Evolutionary conservation across 257 asterid genomes (phyloP).

Genomic region (Solanum dulcamara): DNA sequence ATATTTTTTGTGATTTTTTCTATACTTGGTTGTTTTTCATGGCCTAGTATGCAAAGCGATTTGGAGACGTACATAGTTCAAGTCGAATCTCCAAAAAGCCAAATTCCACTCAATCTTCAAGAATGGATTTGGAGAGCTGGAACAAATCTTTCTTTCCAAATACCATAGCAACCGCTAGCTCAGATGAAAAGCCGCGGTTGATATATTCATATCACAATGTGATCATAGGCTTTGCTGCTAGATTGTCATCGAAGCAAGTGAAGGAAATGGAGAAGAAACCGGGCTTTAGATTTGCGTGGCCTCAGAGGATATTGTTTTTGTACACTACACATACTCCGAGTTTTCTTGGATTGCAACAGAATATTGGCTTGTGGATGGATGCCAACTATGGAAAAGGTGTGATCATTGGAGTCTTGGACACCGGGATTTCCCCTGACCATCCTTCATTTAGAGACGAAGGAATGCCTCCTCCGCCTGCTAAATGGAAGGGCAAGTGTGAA

Average conservation of each 20-base stretch:
- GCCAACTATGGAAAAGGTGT: neutral
- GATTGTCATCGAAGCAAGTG: neutral
- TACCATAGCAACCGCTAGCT: neutral
- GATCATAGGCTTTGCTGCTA: neutral
- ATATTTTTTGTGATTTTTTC: neutral
- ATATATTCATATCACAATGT: neutral
- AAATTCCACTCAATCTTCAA: neutral
- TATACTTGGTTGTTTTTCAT: neutral
- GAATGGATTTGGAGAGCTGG: neutral
- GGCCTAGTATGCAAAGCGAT: neutral
- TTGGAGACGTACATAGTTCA: neutral
- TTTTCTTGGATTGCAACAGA: neutral
- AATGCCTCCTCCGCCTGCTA: neutral
- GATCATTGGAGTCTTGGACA: neutral
- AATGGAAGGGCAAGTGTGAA: neutral
- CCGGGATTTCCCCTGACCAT: neutral
- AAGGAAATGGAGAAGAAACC: neutral
- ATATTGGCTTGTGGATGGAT: neutral
- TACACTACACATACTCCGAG: neutral
- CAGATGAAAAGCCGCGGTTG: neutral
- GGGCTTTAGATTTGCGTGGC: neutral
- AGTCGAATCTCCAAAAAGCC: neutral
- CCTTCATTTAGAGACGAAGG: neutral
- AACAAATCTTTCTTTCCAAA: neutral
- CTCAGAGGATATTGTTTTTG: neutral